A percentile compares a stretch with the other conserved stretches of the same genome.
phyloP scores from a whole-genome alignment of 208 protist species.

The Crithidia mellificae region DNA sequence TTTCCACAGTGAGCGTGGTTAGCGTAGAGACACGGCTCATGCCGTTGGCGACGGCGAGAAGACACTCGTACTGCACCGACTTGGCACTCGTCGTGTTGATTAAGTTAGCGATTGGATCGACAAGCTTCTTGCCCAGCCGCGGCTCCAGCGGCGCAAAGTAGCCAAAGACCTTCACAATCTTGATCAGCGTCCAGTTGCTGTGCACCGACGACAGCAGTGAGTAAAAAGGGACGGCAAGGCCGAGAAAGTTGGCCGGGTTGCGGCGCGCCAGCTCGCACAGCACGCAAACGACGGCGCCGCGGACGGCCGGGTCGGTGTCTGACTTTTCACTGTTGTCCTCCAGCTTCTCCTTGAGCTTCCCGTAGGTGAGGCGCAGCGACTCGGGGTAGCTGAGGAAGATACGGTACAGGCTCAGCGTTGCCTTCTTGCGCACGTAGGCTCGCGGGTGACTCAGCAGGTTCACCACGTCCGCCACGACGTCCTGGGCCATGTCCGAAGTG shows the following conservation, averaged over 20 bases:
- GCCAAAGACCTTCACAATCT: constrained; percentile 98
- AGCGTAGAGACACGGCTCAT: constrained; percentile 80
- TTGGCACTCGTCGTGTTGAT: constrained; percentile 96
- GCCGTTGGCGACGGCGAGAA: constrained; percentile 93
- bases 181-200: constrained; percentile 99
- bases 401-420: constrained; percentile 95
- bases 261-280: constrained; percentile 98
- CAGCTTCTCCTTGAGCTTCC: constrained; percentile 96
- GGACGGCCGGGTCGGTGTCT: constrained; percentile 89
- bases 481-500: constrained; percentile 95
- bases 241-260: constrained; percentile 97
- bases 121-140: constrained; percentile 97
- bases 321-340: constrained; percentile 88
- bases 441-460: constrained; percentile 88
- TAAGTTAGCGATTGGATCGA: constrained; percentile 95
- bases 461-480: constrained; percentile 96
- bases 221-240: constrained; percentile 97
- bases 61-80: constrained; percentile 97
- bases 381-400: constrained; percentile 98
- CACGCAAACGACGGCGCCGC: constrained; percentile 96
- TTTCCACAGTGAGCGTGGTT: constrained; percentile 92
- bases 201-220: constrained; percentile 92
- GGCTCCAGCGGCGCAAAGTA: constrained; percentile 96
- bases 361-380: constrained; percentile 95
- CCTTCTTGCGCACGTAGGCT: constrained; percentile 96